These are phyloP conservation scores for Juncus effusus DNA, from an alignment of 176 grass and related monocot species.

Conservation along the genomic window DNA sequence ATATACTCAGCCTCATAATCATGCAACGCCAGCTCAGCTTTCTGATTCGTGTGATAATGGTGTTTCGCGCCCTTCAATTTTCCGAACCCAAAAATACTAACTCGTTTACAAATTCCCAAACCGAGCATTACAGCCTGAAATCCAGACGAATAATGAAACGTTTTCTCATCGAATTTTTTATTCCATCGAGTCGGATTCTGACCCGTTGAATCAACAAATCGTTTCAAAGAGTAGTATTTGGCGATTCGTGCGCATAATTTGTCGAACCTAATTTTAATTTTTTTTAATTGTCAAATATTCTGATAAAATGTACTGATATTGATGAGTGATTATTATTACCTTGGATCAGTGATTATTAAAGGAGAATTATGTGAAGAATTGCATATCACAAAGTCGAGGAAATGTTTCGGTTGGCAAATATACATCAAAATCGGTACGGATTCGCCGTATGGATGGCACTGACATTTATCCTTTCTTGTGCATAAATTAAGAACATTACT, in stretches of 20 bases:
- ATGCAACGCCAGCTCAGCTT: constrained; percentile 64
- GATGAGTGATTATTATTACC: neutral
- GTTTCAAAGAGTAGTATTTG: constrained; percentile 75
- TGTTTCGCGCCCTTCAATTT: constrained; percentile 53
- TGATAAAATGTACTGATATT: neutral
- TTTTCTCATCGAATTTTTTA: constrained; percentile 46
- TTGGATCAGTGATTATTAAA: constrained; percentile 59
- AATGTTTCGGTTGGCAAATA: constrained; percentile 54
- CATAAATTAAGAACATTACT: constrained; percentile 70
- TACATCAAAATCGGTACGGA: constrained; percentile 37
- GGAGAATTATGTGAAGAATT: constrained; percentile 41
- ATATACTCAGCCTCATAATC: constrained; percentile 87
- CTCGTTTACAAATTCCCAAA: constrained; percentile 45
- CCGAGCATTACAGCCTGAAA: constrained; percentile 70
- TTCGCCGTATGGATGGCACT: constrained; percentile 53
- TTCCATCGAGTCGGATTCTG: constrained; percentile 41
- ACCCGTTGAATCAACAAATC: constrained; percentile 46
- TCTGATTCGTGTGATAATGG: constrained; percentile 80
- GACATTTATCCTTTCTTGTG: constrained; percentile 26
- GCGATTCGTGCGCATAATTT: constrained; percentile 54
- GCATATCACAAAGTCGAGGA: constrained; percentile 61
- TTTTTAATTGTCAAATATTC: neutral
- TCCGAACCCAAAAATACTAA: constrained; percentile 71
- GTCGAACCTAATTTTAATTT: constrained; percentile 37
- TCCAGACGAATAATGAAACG: constrained; percentile 84